These are phyloP conservation scores for Noccaea caerulescens DNA, from an alignment of 345 rosid genomes.

Conservation along the genomic window DNA sequence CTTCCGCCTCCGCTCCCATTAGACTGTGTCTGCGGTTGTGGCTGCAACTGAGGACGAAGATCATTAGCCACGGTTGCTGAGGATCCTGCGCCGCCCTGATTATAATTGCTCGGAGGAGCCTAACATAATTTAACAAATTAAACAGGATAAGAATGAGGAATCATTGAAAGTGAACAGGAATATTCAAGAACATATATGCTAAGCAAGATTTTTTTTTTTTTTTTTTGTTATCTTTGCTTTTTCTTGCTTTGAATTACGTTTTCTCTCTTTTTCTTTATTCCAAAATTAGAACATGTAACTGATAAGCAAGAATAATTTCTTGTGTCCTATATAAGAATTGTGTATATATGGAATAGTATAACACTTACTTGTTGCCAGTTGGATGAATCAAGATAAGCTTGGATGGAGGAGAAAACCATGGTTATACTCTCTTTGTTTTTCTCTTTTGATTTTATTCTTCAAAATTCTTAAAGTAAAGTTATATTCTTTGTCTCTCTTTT, in stretches of 20 bases:
- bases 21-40: conserved; percentile 54
- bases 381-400: conserved; percentile 96
- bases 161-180: conserved; percentile 60
- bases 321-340: conserved; percentile 38
- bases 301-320: background rate
- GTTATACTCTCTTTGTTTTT: conserved; percentile 47
- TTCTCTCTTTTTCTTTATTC: background rate
- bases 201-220: conserved; percentile 47
- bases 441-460: conserved; percentile 49
- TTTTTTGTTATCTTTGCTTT: conserved; percentile 5
- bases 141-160: conserved; percentile 27
- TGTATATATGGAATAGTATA: conserved; percentile 33
- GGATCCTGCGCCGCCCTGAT: conserved; percentile 46
- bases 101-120: conserved; percentile 45
- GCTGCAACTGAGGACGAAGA: conserved; percentile 56
- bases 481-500: background rate
- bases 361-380: conserved; percentile 91
- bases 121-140: conserved; percentile 20
- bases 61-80: conserved; percentile 49
- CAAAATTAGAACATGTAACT: conserved; percentile 19
- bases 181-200: conserved; percentile 39
- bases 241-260: conserved; percentile 12
- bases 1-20: conserved; percentile 57
- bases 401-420: conserved; percentile 91
- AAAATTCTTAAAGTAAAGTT: conserved; percentile 37